Base-by-base conservation (phyloP, 2,329 filamentous ascomycete species). In the Trichophyton simii region DNA sequence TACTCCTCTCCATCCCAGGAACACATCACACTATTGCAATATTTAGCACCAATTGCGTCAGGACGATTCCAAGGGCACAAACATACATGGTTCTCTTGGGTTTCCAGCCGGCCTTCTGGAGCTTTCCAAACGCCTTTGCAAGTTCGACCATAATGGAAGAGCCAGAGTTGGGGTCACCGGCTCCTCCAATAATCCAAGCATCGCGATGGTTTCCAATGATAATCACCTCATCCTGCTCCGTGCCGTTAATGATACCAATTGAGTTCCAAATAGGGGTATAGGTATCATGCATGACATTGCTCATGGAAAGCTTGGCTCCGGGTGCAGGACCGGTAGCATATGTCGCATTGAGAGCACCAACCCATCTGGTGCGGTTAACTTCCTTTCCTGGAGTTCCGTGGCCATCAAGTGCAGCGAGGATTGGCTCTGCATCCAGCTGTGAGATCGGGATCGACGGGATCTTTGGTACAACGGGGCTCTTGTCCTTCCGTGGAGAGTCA, bases 191-290 rank as follows among this genome's bases (percentile, higher is more conserved):
- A 8, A 81, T 78, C 80, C 80, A 82, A 0, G 80, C 80, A 68
- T 82, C 80, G 9, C 79, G 75, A 62, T 82, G 80, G 42, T 82
- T 81, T 2, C 79, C 79, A 25, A 82, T 72, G 31, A 82, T 70
- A 15, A 81, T 70, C 3, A 79, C 78, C 42, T 75, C 73, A 63
- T 75, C 71, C 52, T 62, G 48, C 18, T 63, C 65, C 8, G 68
- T 69, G 20, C 68, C 68, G 31, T 69, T 70, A 59, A 70, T 69
- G 34, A 69, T 68, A 8, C 68, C 68, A 58, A 70, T 65, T 15
- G 65, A 61, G 55, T 70, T 65, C 65, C 66, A 70, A 34, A 70
- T 68, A 28, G 67, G 67, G 13, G 65, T 65, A 60, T 62, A 65
- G 11, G 61, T 62, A 20, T 69, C 68, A 20, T 63, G 62, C 65